Evolutionary conservation across 2,329 filamentous ascomycete species (phyloP).

Genomic region (Rhinocladiella mackenziei): DNA sequence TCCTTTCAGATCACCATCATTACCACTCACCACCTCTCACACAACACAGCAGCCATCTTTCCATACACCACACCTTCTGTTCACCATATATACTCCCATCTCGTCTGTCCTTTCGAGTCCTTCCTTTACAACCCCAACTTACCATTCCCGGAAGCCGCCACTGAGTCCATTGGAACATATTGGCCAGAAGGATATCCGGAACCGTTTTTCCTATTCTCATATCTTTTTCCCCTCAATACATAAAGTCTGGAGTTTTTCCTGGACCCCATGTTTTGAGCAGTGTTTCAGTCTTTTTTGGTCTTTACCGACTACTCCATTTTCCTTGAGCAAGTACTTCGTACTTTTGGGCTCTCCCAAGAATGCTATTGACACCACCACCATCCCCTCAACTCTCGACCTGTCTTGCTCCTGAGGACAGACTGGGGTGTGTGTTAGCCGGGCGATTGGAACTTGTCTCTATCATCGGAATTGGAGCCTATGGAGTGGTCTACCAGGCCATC

Average conservation of each 20-base stretch:
- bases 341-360: slow-evolving; percentile 42
- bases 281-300: slow-evolving; percentile 25
- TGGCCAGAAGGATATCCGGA: no score
- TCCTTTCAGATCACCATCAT: slow-evolving; percentile 19
- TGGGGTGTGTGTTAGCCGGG: slow-evolving; percentile 78
- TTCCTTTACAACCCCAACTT: slow-evolving; percentile 12
- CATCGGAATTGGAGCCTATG: slow-evolving; percentile 90
- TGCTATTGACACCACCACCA: slow-evolving; percentile 46
- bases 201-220: slow-evolving; percentile 20
- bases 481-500: slow-evolving; percentile 86
- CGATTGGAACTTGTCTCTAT: slow-evolving; percentile 79
- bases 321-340: slow-evolving; percentile 29
- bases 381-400: slow-evolving; percentile 47
- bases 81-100: slow-evolving; percentile 9
- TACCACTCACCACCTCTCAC: slow-evolving; percentile 17
- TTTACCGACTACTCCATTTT: slow-evolving; percentile 26
- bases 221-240: slow-evolving; percentile 18
- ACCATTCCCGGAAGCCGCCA: no score
- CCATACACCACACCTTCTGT: slow-evolving; percentile 12
- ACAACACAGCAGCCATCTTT: slow-evolving; percentile 4
- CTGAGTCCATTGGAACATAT: no score
- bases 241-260: slow-evolving; percentile 21
- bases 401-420: slow-evolving; percentile 71
- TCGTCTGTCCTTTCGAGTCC: slow-evolving; percentile 12
- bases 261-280: slow-evolving; percentile 31